Conservation (phyloP, 2,329 filamentous ascomycete species). For the Fusarium phyllophilum region DNA sequence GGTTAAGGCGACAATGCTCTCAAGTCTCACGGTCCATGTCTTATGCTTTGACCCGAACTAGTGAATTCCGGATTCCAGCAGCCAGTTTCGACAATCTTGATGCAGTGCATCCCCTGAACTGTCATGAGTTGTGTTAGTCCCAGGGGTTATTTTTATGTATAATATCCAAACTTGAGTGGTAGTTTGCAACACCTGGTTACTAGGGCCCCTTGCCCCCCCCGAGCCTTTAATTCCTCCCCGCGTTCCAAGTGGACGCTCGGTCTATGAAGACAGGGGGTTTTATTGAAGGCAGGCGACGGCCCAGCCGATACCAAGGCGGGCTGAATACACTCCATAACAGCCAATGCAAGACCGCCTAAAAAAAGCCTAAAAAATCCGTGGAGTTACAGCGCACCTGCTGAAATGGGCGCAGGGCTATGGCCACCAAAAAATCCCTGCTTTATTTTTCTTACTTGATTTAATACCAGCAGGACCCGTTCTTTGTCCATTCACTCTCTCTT, state of each 20-base stretch:
- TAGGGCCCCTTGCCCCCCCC: neutral
- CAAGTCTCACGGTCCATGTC: constrained; percentile 18
- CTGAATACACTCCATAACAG: constrained; percentile 3
- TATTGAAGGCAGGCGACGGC: constrained; percentile 3
- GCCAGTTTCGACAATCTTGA: neutral
- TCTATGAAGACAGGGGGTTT: constrained; percentile 4
- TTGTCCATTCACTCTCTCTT: constrained; percentile 23
- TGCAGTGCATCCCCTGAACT: constrained; percentile 1
- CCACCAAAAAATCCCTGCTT: constrained; percentile 37
- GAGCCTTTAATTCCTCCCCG: constrained; percentile 37
- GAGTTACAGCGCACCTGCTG: constrained; percentile 22
- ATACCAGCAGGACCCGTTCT: constrained; percentile 31
- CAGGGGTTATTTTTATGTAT: constrained; percentile 38
- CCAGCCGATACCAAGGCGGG: constrained; percentile 13
- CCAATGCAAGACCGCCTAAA: constrained; percentile 31
- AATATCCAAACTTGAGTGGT: constrained; percentile 11
- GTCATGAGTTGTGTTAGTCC: constrained; percentile 13
- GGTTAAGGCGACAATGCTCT: constrained; percentile 16
- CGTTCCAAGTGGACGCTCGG: constrained; percentile 35
- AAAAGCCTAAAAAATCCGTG: constrained; percentile 25
- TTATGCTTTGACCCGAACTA: neutral
- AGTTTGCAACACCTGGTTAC: constrained; percentile 12
- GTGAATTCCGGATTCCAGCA: constrained; percentile 15
- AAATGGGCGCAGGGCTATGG: constrained; percentile 20
- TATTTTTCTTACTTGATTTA: constrained; percentile 19